Conservation (phyloP, 148 eudicot genomes). For the Rhododendron vialii region DNA sequence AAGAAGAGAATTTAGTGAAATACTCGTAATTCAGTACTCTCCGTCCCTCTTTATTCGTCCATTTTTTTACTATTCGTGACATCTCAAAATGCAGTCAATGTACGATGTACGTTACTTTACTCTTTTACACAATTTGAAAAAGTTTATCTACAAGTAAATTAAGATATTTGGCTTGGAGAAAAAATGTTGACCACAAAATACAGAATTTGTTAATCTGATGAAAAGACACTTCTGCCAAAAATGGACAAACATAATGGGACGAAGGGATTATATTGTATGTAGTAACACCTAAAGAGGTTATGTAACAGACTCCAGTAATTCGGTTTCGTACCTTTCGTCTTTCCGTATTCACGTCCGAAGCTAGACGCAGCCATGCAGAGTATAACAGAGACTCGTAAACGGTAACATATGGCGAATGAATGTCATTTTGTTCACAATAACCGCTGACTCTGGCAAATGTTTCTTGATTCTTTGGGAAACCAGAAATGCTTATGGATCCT, state of each 20-base stretch:
- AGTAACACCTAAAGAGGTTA: background rate
- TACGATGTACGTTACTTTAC: background rate
- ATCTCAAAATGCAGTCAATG: background rate
- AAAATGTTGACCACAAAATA: background rate
- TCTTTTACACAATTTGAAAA: background rate
- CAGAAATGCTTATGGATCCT: background rate
- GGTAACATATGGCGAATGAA: conserved; percentile 36
- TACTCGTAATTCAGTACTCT: background rate
- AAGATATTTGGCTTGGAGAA: background rate
- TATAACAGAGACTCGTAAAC: conserved; percentile 35
- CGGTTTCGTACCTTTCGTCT: conserved; percentile 25
- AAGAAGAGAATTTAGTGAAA: conserved; percentile 20
- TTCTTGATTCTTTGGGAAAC: background rate
- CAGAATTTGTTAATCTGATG: background rate
- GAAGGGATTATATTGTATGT: background rate
- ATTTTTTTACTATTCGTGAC: background rate
- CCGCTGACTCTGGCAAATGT: conserved; percentile 1
- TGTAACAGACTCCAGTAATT: background rate
- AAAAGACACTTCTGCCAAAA: background rate
- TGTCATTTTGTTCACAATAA: conserved; percentile 24
- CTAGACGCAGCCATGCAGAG: conserved; percentile 39
- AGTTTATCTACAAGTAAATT: background rate
- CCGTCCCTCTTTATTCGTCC: background rate
- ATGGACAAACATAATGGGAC: background rate
- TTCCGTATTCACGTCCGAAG: conserved; percentile 24